A percentile compares a stretch with the other conserved stretches of the same genome.
Conservation (phyloP, 1,284 basidiomycete species). For the Exobasidium cylindrosporum region DNA sequence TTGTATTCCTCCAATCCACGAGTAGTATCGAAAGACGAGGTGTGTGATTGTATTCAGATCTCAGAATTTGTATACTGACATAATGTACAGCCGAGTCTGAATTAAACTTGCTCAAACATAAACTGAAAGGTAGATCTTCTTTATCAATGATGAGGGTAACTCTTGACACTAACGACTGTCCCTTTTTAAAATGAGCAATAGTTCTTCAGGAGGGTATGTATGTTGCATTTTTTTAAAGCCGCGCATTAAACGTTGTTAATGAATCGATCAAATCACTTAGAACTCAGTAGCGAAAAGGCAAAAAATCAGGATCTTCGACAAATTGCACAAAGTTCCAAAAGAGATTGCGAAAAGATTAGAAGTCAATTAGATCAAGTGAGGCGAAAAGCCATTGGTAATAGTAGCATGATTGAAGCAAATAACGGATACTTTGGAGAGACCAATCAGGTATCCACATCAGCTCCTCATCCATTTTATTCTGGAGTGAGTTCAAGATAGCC, state of each 20-base stretch:
- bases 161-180: too few species aligned
- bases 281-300: not conserved
- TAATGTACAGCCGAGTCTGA: not conserved
- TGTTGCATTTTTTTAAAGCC: too few species aligned
- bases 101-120: not conserved
- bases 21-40: too few species aligned
- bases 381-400: not conserved
- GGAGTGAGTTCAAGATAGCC: not conserved
- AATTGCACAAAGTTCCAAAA: not conserved
- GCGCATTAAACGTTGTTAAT: too few species aligned
- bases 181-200: too few species aligned
- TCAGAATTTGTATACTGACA: too few species aligned
- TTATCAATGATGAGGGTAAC: too few species aligned
- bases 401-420: not conserved
- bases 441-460: not conserved
- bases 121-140: not conserved
- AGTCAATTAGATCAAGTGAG: not conserved
- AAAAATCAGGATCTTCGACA: not conserved
- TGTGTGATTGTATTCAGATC: too few species aligned
- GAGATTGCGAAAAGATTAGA: slow-evolving; percentile 5
- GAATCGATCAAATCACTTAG: too few species aligned
- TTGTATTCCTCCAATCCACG: too few species aligned
- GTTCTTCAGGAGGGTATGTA: too few species aligned
- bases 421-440: not conserved
- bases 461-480: slow-evolving; percentile 2